phyloP scores from a whole-genome alignment of 169 alveolate species.

The Babesia divergens region DNA sequence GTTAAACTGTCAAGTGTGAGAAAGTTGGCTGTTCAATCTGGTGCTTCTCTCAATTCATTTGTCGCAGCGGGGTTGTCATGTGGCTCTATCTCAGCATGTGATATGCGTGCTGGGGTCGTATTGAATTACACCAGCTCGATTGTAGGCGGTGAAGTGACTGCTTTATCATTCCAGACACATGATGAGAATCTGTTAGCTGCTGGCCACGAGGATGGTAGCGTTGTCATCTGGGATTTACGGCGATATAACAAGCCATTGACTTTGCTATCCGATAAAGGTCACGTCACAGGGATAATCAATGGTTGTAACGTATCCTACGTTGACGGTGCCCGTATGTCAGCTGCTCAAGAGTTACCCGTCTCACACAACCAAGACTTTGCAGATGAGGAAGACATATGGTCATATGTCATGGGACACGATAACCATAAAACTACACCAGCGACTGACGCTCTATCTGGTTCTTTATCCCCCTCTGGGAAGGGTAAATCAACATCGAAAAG shows the following conservation, averaged over 20 bases:
- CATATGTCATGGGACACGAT: conserved; percentile 21
- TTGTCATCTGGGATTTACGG: conserved; percentile 52
- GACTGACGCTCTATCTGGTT: too few relatives aligned
- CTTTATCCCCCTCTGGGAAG: too few relatives aligned
- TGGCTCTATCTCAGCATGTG: conserved; percentile 52
- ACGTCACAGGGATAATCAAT: not conserved
- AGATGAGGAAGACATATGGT: conserved; percentile 53
- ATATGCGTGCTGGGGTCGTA: conserved; percentile 27
- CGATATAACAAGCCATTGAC: conserved; percentile 39
- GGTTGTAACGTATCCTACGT: conserved; percentile 41
- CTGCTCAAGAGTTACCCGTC: not conserved
- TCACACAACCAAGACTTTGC: conserved; percentile 27
- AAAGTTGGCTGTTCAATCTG: not conserved
- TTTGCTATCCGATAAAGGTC: not conserved
- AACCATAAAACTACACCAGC: too few relatives aligned
- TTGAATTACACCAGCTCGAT: conserved; percentile 8
- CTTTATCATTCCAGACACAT: conserved; percentile 12
- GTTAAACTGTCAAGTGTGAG: conserved; percentile 17
- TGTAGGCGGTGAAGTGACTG: conserved; percentile 30
- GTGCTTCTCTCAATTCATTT: not conserved
- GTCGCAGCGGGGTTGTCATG: conserved; percentile 59
- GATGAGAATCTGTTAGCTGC: conserved; percentile 15
- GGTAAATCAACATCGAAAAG: too few relatives aligned
- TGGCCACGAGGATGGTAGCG: conserved; percentile 28
- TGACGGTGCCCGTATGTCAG: not conserved